phyloP scores from a whole-genome alignment of 306 rosid genomes.

The Prinsepia uniflora region DNA sequence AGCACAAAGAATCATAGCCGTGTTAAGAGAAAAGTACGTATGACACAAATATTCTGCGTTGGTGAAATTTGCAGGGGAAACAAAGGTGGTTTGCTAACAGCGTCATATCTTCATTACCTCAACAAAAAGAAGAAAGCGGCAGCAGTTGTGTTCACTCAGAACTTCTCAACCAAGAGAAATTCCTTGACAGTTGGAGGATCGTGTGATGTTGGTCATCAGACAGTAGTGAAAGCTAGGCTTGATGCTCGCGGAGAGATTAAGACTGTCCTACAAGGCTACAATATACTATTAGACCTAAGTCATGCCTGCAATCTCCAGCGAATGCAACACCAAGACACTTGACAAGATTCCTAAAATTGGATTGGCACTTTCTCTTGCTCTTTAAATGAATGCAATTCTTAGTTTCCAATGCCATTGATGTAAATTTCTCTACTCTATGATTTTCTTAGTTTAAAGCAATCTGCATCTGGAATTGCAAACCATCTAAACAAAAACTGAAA shows the following conservation, averaged over 20 bases:
- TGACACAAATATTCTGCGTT: background rate
- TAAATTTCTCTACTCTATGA: background rate
- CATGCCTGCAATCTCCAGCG: conserved; percentile 13
- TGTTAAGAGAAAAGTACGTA: background rate
- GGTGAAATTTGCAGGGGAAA: conserved; percentile 9
- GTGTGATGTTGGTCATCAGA: conserved; percentile 8
- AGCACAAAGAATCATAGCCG: no score
- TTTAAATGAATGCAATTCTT: conserved; percentile 12
- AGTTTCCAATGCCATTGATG: background rate
- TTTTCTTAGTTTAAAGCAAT: background rate
- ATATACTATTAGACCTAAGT: conserved; percentile 16
- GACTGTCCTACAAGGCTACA: conserved; percentile 3
- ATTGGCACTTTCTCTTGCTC: conserved; percentile 16
- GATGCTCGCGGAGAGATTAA: conserved; percentile 12
- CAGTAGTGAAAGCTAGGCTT: conserved; percentile 21
- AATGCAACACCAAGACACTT: conserved; percentile 16
- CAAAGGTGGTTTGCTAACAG: conserved; percentile 18
- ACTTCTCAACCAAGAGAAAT: conserved; percentile 14
- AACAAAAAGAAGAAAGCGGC: conserved; percentile 8
- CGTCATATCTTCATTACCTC: conserved; percentile 14
- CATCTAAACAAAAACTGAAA: background rate
- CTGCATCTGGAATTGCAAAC: background rate
- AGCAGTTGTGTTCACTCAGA: conserved; percentile 20
- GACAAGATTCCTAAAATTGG: conserved; percentile 25
- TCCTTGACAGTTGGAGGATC: conserved; percentile 23